These are phyloP conservation scores for Echeveria elegans DNA, from an alignment of 164 flowering plant genomes.

Conservation along the genomic window DNA sequence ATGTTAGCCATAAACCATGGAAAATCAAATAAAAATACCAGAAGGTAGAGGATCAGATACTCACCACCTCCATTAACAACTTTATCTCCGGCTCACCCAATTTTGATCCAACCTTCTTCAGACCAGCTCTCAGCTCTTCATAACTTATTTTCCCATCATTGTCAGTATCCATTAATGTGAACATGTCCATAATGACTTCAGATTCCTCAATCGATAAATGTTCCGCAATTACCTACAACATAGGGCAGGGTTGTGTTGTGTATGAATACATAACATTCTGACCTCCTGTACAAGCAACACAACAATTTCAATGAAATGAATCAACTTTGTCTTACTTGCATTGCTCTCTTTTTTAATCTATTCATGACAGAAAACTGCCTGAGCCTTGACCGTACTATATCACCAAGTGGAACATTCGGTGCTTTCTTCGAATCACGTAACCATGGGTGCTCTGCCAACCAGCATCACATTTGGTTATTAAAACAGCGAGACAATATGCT, in stretches of 20 bases:
- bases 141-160: slow-evolving; percentile 77
- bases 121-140: slow-evolving; percentile 76
- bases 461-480: not conserved
- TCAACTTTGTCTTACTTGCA: slow-evolving; percentile 52
- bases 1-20: not conserved
- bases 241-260: not conserved
- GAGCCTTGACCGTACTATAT: slow-evolving; percentile 90
- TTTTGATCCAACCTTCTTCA: slow-evolving; percentile 88
- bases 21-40: not conserved
- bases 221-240: slow-evolving; percentile 82
- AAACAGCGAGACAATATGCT: not conserved
- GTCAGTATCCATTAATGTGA: slow-evolving; percentile 86
- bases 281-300: not conserved
- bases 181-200: slow-evolving; percentile 90
- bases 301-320: not conserved
- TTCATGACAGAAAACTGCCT: slow-evolving; percentile 96
- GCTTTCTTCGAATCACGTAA: slow-evolving; percentile 93
- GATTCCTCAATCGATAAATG: slow-evolving; percentile 84
- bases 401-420: slow-evolving; percentile 91
- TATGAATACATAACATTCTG: not conserved
- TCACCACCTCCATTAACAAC: slow-evolving; percentile 96
- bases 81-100: slow-evolving; percentile 90
- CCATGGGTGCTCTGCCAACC: slow-evolving; percentile 81
- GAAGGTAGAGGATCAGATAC: slow-evolving; percentile 6
- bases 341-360: slow-evolving; percentile 86